Conservation (phyloP, 2,329 filamentous ascomycete species). For the Cercospora nicotianae region DNA sequence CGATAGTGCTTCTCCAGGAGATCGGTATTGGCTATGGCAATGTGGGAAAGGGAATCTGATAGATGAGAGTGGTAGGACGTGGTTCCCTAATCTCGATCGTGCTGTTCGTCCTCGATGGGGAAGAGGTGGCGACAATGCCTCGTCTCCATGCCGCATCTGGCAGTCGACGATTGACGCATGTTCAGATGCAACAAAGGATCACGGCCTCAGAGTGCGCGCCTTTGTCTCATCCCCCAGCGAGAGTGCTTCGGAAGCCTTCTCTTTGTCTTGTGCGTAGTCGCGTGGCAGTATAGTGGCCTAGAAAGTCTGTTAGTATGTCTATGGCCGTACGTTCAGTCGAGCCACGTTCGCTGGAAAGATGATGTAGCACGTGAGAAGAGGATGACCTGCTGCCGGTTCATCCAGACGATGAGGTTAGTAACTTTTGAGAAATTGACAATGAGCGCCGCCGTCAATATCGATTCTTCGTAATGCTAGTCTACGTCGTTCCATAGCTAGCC, state of each 20-base stretch:
- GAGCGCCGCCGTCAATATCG: background rate
- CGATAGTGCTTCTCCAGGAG: background rate
- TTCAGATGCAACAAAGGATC: background rate
- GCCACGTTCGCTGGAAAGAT: background rate
- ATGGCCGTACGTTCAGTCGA: background rate
- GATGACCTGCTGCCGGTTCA: background rate
- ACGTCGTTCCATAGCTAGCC: background rate
- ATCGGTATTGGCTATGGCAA: background rate
- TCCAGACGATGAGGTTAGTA: background rate
- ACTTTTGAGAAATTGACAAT: background rate
- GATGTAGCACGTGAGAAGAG: background rate
- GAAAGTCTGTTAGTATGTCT: background rate
- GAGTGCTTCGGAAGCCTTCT: background rate
- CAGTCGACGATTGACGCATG: background rate
- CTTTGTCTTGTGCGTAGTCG: background rate
- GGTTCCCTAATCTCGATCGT: too few species aligned
- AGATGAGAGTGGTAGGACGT: background rate
- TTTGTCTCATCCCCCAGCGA: background rate
- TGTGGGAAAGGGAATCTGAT: background rate
- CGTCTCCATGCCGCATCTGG: background rate
- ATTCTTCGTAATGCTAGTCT: constrained; percentile 5
- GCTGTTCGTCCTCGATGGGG: background rate
- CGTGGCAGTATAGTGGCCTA: background rate
- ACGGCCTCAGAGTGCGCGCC: background rate
- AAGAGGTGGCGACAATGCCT: background rate